phyloP scores from a whole-genome alignment of 192 early-diverging fungal species.

The Cladochytrium replicatum region DNA sequence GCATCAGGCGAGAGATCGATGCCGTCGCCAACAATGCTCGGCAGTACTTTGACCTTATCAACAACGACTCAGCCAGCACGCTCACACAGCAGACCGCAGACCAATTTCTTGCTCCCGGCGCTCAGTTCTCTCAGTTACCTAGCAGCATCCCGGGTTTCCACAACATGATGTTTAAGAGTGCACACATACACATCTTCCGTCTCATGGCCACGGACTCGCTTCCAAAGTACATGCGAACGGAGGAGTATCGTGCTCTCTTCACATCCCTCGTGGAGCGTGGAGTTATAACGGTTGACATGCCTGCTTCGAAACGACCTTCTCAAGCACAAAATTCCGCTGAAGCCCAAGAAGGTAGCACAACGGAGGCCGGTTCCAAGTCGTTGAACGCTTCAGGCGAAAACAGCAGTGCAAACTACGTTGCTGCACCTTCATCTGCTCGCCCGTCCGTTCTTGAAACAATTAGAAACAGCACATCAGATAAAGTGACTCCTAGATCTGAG shows the following conservation, averaged over 20 bases:
- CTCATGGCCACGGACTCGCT: constrained; percentile 67
- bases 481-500: too few species aligned
- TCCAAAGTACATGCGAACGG: constrained; percentile 61
- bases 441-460: too few species aligned
- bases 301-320: too few species aligned
- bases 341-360: too few species aligned
- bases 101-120: constrained; percentile 10
- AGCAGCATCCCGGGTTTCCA: constrained; percentile 4
- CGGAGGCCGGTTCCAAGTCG: too few species aligned
- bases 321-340: too few species aligned
- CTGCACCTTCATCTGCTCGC: too few species aligned
- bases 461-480: too few species aligned
- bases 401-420: too few species aligned
- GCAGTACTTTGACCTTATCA: constrained; percentile 40
- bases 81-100: constrained; percentile 19
- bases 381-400: too few species aligned
- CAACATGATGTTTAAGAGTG: constrained; percentile 43
- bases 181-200: constrained; percentile 60
- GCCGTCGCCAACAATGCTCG: constrained; percentile 23
- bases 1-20: constrained; percentile 23
- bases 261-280: too few species aligned
- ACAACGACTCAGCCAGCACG: constrained; percentile 28
- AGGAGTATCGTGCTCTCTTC: constrained; percentile 27
- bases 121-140: constrained; percentile 8
- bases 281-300: too few species aligned